Base-by-base conservation (phyloP, 179 eudicot genomes). In the Vitellaria paradoxa region DNA sequence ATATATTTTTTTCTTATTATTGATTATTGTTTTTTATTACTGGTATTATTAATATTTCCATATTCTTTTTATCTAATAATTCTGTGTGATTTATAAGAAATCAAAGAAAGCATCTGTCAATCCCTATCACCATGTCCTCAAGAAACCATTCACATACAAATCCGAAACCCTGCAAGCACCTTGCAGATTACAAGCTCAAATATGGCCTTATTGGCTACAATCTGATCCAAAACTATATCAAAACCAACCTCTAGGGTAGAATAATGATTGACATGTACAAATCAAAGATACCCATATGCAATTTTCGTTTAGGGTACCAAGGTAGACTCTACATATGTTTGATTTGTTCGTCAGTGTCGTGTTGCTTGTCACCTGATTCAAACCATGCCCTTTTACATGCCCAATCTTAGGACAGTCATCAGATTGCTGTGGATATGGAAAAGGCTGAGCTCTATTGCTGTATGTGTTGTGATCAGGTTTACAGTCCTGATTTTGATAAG, bases 261-360 rank as follows among this genome's bases (percentile, higher is more conserved):
- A 67, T 80, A 60, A 37, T 57, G 70, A 64, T 78, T 65, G 23
- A 74, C 15, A 82, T 40, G 5, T 47, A 49, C 21, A 72, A 87
- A 79, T 74, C 78, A 12, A 77, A 79, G 84, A 69, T 74, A 45
- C 86, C 87, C 87, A 84, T 81, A 76, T 90, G 94, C 80, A 81
- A 84, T 79, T 83, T 83, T 23, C 89, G 92, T 77, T 75, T 68
- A 70, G 92, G 88, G 73, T 56, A 65, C 70, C 74, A 69, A 30
- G 92, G 92, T 56, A 86, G 94, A 86, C 72, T 87, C 71, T 89
- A 79, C 73, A 80, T 83, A 62, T 91, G 94, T 71, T 84, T 91
- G 87, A 83, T 89, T 66, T 91, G 92, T 66, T 91, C 89, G 1
- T 76, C 85, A n/a, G 80, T 89, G 30, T 86, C 81, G 8, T 91